phyloP scores from a whole-genome alignment of 1,139 yeast genomes.

The Sugiyamaella neomexicana region DNA sequence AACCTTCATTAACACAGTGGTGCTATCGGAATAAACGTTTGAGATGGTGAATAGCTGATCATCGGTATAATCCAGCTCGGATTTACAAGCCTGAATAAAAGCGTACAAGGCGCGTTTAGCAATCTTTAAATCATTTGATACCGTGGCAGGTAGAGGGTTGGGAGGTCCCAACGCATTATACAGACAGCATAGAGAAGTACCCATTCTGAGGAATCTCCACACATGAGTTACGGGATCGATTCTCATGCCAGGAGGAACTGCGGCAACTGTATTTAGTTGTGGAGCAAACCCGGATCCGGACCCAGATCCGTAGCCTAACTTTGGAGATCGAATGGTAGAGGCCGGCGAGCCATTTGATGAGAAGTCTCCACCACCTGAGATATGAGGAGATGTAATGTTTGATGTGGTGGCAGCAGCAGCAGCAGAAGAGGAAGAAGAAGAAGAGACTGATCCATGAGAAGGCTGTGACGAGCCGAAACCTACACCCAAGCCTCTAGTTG shows the following conservation, averaged over 20 bases:
- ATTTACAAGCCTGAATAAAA: slow-evolving; percentile 83
- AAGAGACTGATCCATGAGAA: not conserved
- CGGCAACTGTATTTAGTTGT: slow-evolving; percentile 16
- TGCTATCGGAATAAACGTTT: slow-evolving; percentile 80
- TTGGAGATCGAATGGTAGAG: slow-evolving; percentile 18
- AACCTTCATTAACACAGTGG: slow-evolving; percentile 71
- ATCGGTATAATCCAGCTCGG: slow-evolving; percentile 71
- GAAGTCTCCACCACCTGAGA: slow-evolving; percentile 23
- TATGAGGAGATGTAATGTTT: slow-evolving; percentile 45
- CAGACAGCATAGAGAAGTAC: slow-evolving; percentile 85
- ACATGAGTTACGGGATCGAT: slow-evolving; percentile 90
- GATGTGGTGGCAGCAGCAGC: slow-evolving; percentile 58
- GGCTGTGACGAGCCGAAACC: not conserved
- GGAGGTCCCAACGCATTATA: slow-evolving; percentile 58
- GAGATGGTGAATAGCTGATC: slow-evolving; percentile 87
- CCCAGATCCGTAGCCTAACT: slow-evolving; percentile 10
- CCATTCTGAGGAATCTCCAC: slow-evolving; percentile 87
- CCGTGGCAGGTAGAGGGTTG: slow-evolving; percentile 42
- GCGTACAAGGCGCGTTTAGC: slow-evolving; percentile 91
- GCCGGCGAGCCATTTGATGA: slow-evolving; percentile 17
- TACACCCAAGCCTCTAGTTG: not conserved
- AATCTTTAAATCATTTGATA: slow-evolving; percentile 61
- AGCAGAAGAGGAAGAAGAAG: slow-evolving; percentile 5
- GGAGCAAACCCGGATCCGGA: slow-evolving; percentile 14
- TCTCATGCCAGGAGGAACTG: slow-evolving; percentile 33